A percentile compares a stretch with the other conserved stretches of the same genome.
Conservation (phyloP, 1,284 basidiomycete species). For the Ustilago tritici region DNA sequence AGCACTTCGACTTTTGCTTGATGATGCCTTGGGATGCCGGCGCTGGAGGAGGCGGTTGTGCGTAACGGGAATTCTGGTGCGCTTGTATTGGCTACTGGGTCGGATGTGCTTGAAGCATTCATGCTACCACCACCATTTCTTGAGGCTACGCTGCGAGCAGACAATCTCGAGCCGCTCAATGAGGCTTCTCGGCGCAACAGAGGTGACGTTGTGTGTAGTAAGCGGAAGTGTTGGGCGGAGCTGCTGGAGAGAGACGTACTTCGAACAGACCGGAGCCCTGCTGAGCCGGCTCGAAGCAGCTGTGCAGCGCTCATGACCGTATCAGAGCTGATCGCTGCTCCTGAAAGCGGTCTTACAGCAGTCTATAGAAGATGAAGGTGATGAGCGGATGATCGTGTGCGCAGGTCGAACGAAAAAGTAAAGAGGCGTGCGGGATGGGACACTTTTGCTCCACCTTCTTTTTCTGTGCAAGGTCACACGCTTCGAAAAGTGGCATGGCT, state of each 20-base stretch:
- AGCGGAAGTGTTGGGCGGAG: background rate
- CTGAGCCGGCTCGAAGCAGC: conserved; percentile 9
- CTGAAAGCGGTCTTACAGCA: background rate
- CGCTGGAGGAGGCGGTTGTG: background rate
- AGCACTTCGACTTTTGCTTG: conserved; percentile 48
- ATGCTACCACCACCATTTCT: background rate
- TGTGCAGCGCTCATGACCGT: conserved; percentile 18
- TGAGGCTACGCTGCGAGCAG: conserved; percentile 3
- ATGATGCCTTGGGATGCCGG: conserved; percentile 24
- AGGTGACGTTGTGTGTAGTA: conserved; percentile 10
- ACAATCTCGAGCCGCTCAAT: background rate
- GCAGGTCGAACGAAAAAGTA: background rate
- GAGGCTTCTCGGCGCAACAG: conserved; percentile 12
- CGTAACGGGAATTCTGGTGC: background rate
- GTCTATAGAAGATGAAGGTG: background rate
- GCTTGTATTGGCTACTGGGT: conserved; percentile 4
- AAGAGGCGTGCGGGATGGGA: background rate
- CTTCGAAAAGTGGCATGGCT: background rate
- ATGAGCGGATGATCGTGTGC: background rate
- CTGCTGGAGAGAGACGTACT: background rate
- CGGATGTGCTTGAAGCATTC: conserved; percentile 4
- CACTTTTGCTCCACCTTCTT: conserved; percentile 1
- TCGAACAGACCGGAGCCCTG: conserved; percentile 4
- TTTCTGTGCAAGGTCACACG: background rate
- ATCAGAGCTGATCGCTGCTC: background rate